Percentiles rank a stretch among this genome's conserved stretches.
Conservation (phyloP, 2,329 filamentous ascomycete genomes). For the Escovopsis sp. region DNA sequence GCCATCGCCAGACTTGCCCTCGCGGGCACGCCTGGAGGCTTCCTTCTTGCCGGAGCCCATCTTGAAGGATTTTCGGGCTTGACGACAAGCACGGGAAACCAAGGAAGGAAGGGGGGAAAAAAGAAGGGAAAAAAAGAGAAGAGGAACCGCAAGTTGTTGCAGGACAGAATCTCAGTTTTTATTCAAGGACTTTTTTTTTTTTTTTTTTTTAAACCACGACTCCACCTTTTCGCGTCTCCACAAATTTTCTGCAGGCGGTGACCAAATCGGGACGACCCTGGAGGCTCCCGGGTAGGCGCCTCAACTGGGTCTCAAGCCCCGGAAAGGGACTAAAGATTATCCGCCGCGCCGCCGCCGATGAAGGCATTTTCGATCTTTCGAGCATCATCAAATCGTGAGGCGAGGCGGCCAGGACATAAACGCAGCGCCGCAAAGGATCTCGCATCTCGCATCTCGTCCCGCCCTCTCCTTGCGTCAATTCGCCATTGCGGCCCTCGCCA, state of each 20-base stretch:
- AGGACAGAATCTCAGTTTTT: conserved; percentile 9
- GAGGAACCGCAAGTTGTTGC: conserved; percentile 10
- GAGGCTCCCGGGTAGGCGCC: too few relatives aligned
- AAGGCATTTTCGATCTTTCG: too few relatives aligned
- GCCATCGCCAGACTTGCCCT: conserved; percentile 75
- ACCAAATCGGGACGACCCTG: background rate
- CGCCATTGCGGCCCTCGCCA: too few relatives aligned
- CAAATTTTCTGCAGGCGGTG: conserved; percentile 2
- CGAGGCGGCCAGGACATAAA: too few relatives aligned
- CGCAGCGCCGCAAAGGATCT: too few relatives aligned
- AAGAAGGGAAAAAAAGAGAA: conserved; percentile 7
- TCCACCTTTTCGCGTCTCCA: conserved; percentile 2
- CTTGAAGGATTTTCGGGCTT: conserved; percentile 12
- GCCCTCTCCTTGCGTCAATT: too few relatives aligned
- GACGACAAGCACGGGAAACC: conserved; percentile 4
- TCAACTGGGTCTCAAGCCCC: too few relatives aligned
- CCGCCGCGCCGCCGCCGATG: background rate
- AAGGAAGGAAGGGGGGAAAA: background rate
- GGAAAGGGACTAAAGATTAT: background rate
- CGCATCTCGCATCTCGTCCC: too few relatives aligned
- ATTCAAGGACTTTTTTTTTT: conserved; percentile 7
- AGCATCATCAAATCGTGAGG: too few relatives aligned
- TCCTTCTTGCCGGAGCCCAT: conserved; percentile 96
- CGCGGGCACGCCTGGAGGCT: conserved; percentile 61
- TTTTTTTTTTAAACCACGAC: background rate